Base-by-base conservation (phyloP, 805 yeast species). In the Saccharomycopsis fodiens region DNA sequence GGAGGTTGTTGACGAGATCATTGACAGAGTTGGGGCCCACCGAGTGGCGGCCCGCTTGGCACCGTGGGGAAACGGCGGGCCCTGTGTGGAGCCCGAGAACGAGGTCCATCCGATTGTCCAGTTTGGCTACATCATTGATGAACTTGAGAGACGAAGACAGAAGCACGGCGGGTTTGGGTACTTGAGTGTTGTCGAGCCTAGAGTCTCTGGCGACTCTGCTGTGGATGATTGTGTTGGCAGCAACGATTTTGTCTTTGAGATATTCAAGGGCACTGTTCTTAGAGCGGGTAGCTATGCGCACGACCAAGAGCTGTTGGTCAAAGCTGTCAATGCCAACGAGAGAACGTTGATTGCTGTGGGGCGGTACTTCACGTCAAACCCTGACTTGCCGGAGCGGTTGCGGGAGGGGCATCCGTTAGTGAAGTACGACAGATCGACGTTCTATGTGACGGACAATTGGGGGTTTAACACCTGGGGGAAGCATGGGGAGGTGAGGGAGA, bases 21-120 rank as follows among this genome's bases (percentile, higher is more conserved):
- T 64, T 27, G 71, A 61, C 4, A 77, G 73, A 2, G 60, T 79
- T 49, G 86, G 86, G 39, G 67, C 73, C 27, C 66, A 66, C 2
- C 68, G 62, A 41, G 61, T 69, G 37, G 79, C 72, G 37, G 53
- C 77, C 39, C 64, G 84, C 51, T 56, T 74, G 17, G 67, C 78
- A 16, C 78, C 79, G 45, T 64, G 59, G 50, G 65, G 72, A 49
- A 42, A 53, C n/a, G 61, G 60, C 48, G 70, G 73, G 47, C 67
- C 61, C 25, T 57, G 63, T 59, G 58, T 59, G 42, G 75, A 75
- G 41, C 59, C 56, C 23, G 60, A 57, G 15, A 25, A 17, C n/a
- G 66, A 59, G 3, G 60, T 64, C 31, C 59, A 61, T 44, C 67
- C 70, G 8, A 52, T 63, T 34, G 65, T 66, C 3, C 60, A 58